Conservation (phyloP, 108 stramenopile genomes). For the Aurantiochytrium sp. region DNA sequence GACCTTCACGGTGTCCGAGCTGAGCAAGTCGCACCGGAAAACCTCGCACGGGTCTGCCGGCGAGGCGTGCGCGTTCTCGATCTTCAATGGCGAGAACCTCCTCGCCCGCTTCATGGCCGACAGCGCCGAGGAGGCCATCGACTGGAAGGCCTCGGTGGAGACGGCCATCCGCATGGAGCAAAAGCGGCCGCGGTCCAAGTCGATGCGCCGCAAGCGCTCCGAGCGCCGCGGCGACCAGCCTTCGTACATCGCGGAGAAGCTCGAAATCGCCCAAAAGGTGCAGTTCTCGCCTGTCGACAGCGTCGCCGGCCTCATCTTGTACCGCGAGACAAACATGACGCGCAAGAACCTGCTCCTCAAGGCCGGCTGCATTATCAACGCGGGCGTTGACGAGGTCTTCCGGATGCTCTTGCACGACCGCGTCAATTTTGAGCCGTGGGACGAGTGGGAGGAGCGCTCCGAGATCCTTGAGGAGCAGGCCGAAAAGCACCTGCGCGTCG, state of each 20-base stretch:
- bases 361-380: background rate
- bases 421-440: background rate
- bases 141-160: background rate
- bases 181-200: background rate
- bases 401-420: background rate
- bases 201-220: conserved; percentile 11
- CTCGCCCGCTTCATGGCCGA: conserved; percentile 13
- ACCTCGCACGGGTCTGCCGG: background rate
- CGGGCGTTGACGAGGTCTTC: background rate
- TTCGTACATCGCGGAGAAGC: background rate
- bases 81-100: conserved; percentile 6
- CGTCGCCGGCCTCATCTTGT: conserved; percentile 8
- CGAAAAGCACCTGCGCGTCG: conserved; percentile 20
- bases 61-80: conserved; percentile 18
- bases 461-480: background rate
- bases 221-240: conserved; percentile 27
- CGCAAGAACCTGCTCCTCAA: background rate
- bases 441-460: conserved; percentile 17
- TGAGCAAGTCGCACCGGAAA: background rate
- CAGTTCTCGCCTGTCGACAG: background rate
- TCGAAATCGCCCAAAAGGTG: conserved; percentile 12
- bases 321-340: conserved; percentile 11
- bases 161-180: background rate
- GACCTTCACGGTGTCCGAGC: background rate
- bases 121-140: background rate